phyloP scores from a whole-genome alignment of 192 early-diverging fungal genomes.

The Mortierella hygrophila region DNA sequence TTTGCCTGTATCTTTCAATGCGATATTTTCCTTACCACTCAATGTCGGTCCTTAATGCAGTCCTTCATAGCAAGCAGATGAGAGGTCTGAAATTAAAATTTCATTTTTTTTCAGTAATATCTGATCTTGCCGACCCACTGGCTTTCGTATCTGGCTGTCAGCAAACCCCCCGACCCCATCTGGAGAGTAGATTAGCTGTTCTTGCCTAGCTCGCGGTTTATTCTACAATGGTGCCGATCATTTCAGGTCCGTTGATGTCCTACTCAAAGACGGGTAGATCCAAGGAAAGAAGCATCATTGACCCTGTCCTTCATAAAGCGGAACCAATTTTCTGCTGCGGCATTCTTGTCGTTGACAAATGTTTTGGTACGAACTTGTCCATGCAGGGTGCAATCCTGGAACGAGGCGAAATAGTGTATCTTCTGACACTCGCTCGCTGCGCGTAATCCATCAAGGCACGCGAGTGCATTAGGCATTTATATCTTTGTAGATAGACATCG shows the following conservation, averaged over 20 bases:
- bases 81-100: too few species aligned
- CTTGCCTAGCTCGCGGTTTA: not conserved
- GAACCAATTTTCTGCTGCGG: not conserved
- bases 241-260: not conserved
- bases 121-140: too few species aligned
- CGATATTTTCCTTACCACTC: too few species aligned
- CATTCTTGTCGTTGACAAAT: not conserved
- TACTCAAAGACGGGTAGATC: not conserved
- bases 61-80: too few species aligned
- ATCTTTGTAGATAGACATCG: not conserved
- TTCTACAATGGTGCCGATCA: not conserved
- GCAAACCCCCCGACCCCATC: not conserved
- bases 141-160: too few species aligned
- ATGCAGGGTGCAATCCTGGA: not conserved
- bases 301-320: conserved; percentile 1
- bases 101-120: too few species aligned
- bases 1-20: too few species aligned
- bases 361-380: not conserved
- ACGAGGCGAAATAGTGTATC: not conserved
- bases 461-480: too few species aligned
- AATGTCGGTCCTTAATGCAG: too few species aligned
- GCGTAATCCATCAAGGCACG: not conserved
- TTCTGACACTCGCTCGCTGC: not conserved
- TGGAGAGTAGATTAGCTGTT: not conserved
- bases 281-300: not conserved